phyloP scores from a whole-genome alignment of 1,284 basidiomycete species.

The Ganoderma resinaceum region DNA sequence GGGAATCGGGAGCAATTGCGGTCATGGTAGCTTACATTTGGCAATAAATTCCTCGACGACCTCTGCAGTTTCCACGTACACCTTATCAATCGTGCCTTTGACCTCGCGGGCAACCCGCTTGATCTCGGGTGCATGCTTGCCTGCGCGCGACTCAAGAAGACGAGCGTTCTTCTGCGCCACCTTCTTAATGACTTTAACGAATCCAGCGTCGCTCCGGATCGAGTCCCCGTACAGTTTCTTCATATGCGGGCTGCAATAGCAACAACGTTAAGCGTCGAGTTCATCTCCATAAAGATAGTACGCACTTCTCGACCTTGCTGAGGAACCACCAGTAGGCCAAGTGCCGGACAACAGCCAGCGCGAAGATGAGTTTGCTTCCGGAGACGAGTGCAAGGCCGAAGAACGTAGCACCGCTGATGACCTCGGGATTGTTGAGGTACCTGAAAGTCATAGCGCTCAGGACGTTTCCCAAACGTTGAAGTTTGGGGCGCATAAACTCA shows the following conservation, averaged over 20 bases:
- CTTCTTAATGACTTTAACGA: conserved; percentile 95
- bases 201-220: conserved; percentile 92
- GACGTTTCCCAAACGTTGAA: background rate
- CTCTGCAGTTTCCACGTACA: conserved; percentile 90
- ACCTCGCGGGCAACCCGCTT: conserved; percentile 88
- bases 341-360: conserved; percentile 86
- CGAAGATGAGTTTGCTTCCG: conserved; percentile 86
- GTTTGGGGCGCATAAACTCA: conserved; percentile 39
- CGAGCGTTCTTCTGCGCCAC: conserved; percentile 85
- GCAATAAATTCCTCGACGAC: conserved; percentile 93
- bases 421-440: conserved; percentile 96
- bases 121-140: conserved; percentile 77
- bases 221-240: conserved; percentile 92
- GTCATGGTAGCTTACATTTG: conserved; percentile 67
- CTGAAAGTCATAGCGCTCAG: conserved; percentile 39
- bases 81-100: conserved; percentile 93
- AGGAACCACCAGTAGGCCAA: conserved; percentile 94
- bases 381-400: conserved; percentile 93
- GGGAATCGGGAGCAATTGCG: background rate
- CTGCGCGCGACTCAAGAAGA: conserved; percentile 71
- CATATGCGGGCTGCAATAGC: conserved; percentile 89
- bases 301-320: conserved; percentile 86
- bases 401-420: conserved; percentile 95
- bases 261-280: background rate
- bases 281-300: conserved; percentile 21